Base-by-base conservation (phyloP, 768 basidiomycete species). In the Boletellus sp. region DNA sequence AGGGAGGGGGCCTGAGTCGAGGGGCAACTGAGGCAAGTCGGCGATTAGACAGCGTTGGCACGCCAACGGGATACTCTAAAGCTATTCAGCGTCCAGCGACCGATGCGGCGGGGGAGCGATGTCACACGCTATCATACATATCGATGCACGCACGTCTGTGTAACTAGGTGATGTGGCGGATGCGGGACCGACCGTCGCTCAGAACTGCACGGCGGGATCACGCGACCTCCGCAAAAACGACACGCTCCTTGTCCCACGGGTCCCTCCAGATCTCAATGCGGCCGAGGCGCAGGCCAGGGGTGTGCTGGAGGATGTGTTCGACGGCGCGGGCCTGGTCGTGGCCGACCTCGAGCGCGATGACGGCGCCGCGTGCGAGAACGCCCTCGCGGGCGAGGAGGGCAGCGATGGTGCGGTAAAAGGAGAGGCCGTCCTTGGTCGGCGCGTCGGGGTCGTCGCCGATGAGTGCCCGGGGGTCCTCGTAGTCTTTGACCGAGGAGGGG, bases 391-490 rank as follows among this genome's bases (percentile, higher is more conserved):
- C 71, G 26, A 90, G 58, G 15, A 93, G 68, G 9, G 72, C 71
- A 11, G 85, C 81, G 48, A 96, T 91, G 34, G 78, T 72, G 50
- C 78, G 79, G 70, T 96, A 88, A 67, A 84, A 87, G 6, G 81
- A 63, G 68, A 95, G 70, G 56, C 90, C 78, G 77, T 62, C 57
- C 5, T 51, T 37, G 43, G 55, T 45, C 9, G 53, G 67, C 11
- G 72, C 72, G 23, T 45, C 54, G 35, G 77, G 70, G 19, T 74
- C 74, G 45, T 90, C 91, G 19, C 90, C 93, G 37, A 93, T 75
- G 20, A 97, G 78, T 11, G 94, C 94, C 15, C 72, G 75, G 9
- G 76, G 80, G 70, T 94, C 92, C 68, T 98, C 95, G 64, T 80
- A 89, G 45, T 79, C 73, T 44, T 71, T 78, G 46, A 97, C 94